Percentiles rank a stretch among this genome's conserved stretches.
Evolutionary conservation across 2,329 filamentous ascomycete genomes (phyloP).

Genomic region (Aspergillus pseudoglaucus): DNA sequence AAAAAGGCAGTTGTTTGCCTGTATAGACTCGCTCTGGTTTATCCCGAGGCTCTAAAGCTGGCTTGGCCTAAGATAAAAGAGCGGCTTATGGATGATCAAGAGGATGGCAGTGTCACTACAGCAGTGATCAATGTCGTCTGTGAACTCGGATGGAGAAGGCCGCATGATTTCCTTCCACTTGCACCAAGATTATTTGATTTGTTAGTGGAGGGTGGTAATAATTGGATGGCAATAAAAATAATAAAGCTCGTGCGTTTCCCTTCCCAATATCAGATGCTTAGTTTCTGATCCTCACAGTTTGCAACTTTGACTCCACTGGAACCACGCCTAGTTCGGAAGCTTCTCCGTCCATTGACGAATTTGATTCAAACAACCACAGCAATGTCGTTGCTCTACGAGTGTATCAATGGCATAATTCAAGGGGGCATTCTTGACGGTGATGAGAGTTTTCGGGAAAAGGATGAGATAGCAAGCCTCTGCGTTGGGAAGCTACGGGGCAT

Average conservation of each 20-base stretch:
- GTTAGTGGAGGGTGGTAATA: constrained; percentile 85
- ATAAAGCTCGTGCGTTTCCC: constrained; percentile 72
- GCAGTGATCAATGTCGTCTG: constrained; percentile 96
- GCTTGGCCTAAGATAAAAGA: constrained; percentile 99
- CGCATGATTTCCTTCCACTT: constrained; percentile 86
- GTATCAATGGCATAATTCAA: constrained; percentile 96
- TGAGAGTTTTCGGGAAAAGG: constrained; percentile 71
- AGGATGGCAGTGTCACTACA: constrained; percentile 88
- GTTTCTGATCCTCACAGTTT: constrained; percentile 56
- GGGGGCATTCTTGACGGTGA: constrained; percentile 83
- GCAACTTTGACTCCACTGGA: constrained; percentile 89
- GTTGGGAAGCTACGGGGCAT: constrained; percentile 90
- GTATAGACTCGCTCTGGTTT: constrained; percentile 90
- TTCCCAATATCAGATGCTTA: neutral
- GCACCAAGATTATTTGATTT: constrained; percentile 89
- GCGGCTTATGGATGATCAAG: constrained; percentile 77
- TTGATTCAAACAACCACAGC: constrained; percentile 92
- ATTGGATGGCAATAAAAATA: constrained; percentile 99
- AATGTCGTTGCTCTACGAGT: constrained; percentile 98
- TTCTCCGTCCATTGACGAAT: constrained; percentile 82
- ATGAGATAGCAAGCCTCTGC: constrained; percentile 87
- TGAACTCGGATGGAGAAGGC: constrained; percentile 88
- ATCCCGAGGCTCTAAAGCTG: constrained; percentile 83
- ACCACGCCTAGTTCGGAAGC: constrained; percentile 81
- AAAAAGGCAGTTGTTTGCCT: constrained; percentile 96